Evolutionary conservation across 805 yeast genomes (phyloP), one percentile per base, ranked within the genome.

Genomic region (Zygosaccharomyces bisporus): DNA sequence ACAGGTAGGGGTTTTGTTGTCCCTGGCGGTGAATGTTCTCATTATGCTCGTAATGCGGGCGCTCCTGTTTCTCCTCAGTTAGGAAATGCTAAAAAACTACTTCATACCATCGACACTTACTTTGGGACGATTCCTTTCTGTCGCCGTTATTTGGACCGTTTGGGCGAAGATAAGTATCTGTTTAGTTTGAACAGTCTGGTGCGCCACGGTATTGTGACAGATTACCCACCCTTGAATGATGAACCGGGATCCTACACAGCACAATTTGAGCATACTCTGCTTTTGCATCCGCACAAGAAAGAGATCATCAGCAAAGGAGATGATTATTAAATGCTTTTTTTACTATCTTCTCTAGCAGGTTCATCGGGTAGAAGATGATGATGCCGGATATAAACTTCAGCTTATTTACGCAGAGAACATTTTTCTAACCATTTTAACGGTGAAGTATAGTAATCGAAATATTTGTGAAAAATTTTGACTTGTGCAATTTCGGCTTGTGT

Each of bases 41-140:
- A 93, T 69, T 93, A 93, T 61, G 89, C 95, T 24, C 73, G 78
- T 59, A 78, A 72, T 55, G 61, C 67, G 21, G 82, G 74, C 33
- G 53, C 56, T 39, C 61, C 51, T 10, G 49, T 50, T 39, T 52
- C 61, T 1, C 73, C 77, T 23, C 40, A 37, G 8, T 70, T 79
- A 4, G 78, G 85, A 4, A 75, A 81, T 54, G 91, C 97, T 19
- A 83, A 80, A 63, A 72, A 76, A 34, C 71, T 93, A 52, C 68
- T 88, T 50, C 70, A 73, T 39, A 74, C 81, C 9, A 93, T 93
- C 57, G 82, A 88, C 61, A 72, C 76, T 45, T 79, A 86, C 56
- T 93, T 93, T 61, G 97, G 98, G 34, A 88, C 98, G 0, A 73
- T 93, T 54, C 98, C 99, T 3, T 93, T 90, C 79, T 93, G 99